Base-by-base conservation (phyloP, 495 filamentous ascomycete genomes). In the Aspergillus funiculosus region DNA sequence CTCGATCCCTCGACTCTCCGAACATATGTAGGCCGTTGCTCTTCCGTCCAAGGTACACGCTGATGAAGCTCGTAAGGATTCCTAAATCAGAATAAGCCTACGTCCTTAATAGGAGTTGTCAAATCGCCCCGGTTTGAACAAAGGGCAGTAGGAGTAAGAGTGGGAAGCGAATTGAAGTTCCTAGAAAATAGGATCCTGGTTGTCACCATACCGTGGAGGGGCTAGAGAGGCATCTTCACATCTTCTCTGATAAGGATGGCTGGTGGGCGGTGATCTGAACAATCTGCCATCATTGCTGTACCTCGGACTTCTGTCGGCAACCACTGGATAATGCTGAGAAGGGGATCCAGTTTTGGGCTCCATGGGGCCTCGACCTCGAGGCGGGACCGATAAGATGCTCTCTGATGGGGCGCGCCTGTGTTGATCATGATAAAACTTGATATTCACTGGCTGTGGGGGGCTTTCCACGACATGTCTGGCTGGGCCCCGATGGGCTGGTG, bases 1-100 rank as follows among this genome's bases (percentile, higher is more conserved):
- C 48, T 54, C 21, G 56, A 41, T 6, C 45, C 54, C 21, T 64
- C 58, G 18, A 56, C 50, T 25, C 50, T 38, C 39, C 58, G 56
- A 13, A 57, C 54, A 39, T 66, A 62, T 18, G 54, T 51, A 29
- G 55, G 60, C n/a, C 46, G 56, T 25, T 56, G 56, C 32, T 62
- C 57, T 17, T 41, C 21, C 19, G 29, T 15, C 5, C 24, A 10
- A 22, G 20, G 17, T 9, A 17, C 34, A 17, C 37, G 27, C 26
- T 39, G 46, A 11, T 41, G 51, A 27, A 8, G 13, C 4, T 43
- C 43, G 21, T 36, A 38, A 2, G 30, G 14, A 24, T 35, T 31
- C 38, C 57, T 54, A 37, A 29, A 39, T 15, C 28, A 40, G 2
- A 41, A 40, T 48, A 22, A 48, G 46, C 34, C 11, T 34, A 13